Conservation (phyloP, 176 grass and related monocot species). For the Carex myosuroides region DNA sequence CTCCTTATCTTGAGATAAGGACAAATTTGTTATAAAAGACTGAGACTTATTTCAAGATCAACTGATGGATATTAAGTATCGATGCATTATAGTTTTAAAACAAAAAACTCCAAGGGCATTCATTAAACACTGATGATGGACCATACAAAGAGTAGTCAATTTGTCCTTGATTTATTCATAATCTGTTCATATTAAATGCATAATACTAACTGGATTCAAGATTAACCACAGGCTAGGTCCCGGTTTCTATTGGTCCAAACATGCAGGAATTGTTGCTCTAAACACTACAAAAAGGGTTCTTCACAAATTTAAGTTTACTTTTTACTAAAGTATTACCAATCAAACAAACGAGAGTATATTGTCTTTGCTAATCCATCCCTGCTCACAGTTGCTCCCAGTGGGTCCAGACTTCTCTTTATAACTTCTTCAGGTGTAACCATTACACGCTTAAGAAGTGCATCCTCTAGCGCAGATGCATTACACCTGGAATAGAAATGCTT, state of each 20-base stretch:
- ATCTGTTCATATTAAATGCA: neutral
- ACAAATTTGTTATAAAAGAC: neutral
- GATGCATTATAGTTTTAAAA: neutral
- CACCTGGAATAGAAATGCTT: slow-evolving; percentile 52
- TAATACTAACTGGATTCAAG: neutral
- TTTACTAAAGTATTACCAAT: slow-evolving; percentile 62
- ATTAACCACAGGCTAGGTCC: neutral
- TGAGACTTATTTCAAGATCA: neutral
- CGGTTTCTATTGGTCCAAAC: neutral
- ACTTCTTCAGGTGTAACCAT: slow-evolving; percentile 99
- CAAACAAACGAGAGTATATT: slow-evolving; percentile 96
- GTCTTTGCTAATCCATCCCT: slow-evolving; percentile 98
- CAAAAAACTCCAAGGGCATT: neutral
- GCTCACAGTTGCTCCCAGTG: slow-evolving; percentile 80
- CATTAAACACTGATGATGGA: neutral
- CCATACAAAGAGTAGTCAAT: neutral
- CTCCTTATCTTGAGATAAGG: neutral
- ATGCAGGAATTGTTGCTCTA: slow-evolving; percentile 4
- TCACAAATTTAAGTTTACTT: slow-evolving; percentile 17
- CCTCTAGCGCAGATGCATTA: slow-evolving; percentile 72
- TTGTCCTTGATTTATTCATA: neutral
- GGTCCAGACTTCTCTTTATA: slow-evolving; percentile 96
- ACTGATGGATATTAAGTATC: neutral
- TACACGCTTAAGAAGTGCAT: slow-evolving; percentile 94
- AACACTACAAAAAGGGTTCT: neutral